Evolutionary conservation across 345 rosid species (phyloP), one percentile per base, ranked within the genome.

Genomic region (Gossypium sturtianum): DNA sequence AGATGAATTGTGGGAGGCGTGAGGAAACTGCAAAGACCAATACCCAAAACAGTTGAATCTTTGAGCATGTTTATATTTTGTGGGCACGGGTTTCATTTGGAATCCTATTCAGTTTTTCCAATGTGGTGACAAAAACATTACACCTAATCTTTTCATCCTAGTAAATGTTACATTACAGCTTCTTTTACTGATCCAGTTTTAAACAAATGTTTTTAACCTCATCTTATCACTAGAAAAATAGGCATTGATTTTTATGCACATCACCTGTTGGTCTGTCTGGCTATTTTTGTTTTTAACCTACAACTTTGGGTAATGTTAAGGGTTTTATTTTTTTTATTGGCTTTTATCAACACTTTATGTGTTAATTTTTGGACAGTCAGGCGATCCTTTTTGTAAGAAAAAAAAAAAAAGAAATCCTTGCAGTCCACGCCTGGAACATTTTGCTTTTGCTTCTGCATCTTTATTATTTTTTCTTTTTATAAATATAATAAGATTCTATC

Each of bases 351-450:
- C 19, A 67, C 56, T 13, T 47, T 67, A 45, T 22, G 41, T 47
- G 41, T 67, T 22, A 47, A 23, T 47, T 67, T 34, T 67, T 67
- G 41, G 71, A 44, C 71, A 41, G 25, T 20, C 48, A 64, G 22
- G 25, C 49, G 4, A 4, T 17, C 25, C 16, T 13, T 11, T 43
- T 43, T 19, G 41, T 34, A 34, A 34, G 7, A 0, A 34, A 5
- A 34, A 34, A 34, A 34, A 34, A 5, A 34, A 4, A 9, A 5
- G 45, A 4, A 12, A 44, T 29, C 47, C 73, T 51, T 51, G 73
- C 47, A 70, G 13, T 68, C 59, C 72, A 68, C 72, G 44, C 59
- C 20, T 49, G 60, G 25, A 70, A 70, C 45, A 52, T 70, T 4
- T 17, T 51, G 59, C 73, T 9, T 48, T 51, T 52, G 47, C 17